phyloP scores from a whole-genome alignment of 2,329 filamentous ascomycete species.

The Cyclaneusma minus region DNA sequence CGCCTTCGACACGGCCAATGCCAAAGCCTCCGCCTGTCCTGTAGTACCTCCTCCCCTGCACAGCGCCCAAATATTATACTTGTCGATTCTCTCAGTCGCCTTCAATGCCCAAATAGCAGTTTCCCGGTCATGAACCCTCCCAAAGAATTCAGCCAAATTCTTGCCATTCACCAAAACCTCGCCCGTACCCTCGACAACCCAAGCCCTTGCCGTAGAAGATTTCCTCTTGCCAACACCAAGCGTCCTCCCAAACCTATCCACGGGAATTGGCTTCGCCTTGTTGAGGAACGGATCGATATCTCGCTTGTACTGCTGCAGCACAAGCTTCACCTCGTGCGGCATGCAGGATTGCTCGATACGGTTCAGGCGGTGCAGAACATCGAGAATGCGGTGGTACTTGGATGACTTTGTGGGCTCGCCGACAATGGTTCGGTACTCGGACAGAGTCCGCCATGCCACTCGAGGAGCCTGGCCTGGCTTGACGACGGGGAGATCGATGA shows the following conservation, averaged over 20 bases:
- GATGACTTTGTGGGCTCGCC: slow-evolving; percentile 61
- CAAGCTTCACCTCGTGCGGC: slow-evolving; percentile 50
- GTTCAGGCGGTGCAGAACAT: slow-evolving; percentile 66
- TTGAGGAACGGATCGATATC: slow-evolving; percentile 57
- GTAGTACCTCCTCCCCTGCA: slow-evolving; percentile 81
- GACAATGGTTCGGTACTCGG: slow-evolving; percentile 56
- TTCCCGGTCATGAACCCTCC: slow-evolving; percentile 81
- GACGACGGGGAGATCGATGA: slow-evolving; percentile 57
- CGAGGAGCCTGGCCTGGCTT: slow-evolving; percentile 49
- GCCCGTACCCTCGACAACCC: slow-evolving; percentile 82
- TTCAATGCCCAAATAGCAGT: slow-evolving; percentile 87
- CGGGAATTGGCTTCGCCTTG: slow-evolving; percentile 39
- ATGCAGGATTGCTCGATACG: slow-evolving; percentile 67
- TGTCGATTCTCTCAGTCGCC: slow-evolving; percentile 68
- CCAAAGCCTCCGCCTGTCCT: slow-evolving; percentile 89
- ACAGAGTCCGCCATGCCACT: slow-evolving; percentile 66
- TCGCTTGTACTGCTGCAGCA: slow-evolving; percentile 57
- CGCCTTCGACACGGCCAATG: slow-evolving; percentile 76
- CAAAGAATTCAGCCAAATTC: slow-evolving; percentile 67
- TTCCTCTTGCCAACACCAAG: slow-evolving; percentile 77
- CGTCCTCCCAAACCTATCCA: slow-evolving; percentile 68
- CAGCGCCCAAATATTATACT: slow-evolving; percentile 90
- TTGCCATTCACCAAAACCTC: slow-evolving; percentile 85
- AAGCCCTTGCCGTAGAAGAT: slow-evolving; percentile 70
- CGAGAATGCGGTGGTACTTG: slow-evolving; percentile 64